Evolutionary conservation across 2,329 filamentous ascomycete species (phyloP).

Genomic region (Colletotrichum salicis): DNA sequence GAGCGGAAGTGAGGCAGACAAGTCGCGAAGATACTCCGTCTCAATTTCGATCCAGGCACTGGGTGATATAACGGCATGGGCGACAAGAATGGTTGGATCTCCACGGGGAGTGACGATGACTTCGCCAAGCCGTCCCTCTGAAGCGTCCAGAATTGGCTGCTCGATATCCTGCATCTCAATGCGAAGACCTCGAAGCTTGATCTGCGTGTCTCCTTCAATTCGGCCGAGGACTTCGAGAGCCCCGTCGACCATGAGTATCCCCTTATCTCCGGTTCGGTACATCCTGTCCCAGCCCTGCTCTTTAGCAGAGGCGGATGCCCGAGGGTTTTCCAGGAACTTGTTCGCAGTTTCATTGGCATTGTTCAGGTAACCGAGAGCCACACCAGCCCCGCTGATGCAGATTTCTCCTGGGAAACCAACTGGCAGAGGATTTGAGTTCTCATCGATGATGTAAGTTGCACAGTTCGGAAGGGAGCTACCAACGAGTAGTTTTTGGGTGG

Average conservation of each 20-base stretch:
- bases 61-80: slow-evolving; percentile 41
- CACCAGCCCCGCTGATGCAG: slow-evolving; percentile 44
- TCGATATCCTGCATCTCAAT: slow-evolving; percentile 58
- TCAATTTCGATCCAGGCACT: neutral
- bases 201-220: slow-evolving; percentile 52
- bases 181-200: slow-evolving; percentile 57
- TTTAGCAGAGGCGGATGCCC: slow-evolving; percentile 34
- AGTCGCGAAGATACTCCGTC: slow-evolving; percentile 27
- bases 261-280: slow-evolving; percentile 55
- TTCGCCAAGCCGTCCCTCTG: slow-evolving; percentile 35
- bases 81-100: slow-evolving; percentile 40
- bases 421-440: slow-evolving; percentile 47
- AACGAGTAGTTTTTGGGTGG: neutral
- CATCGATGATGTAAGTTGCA: slow-evolving; percentile 54
- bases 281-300: slow-evolving; percentile 38
- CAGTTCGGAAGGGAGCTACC: slow-evolving; percentile 44
- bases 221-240: slow-evolving; percentile 49
- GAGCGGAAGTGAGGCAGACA: slow-evolving; percentile 38
- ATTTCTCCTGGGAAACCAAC: slow-evolving; percentile 48
- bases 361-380: slow-evolving; percentile 49
- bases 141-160: slow-evolving; percentile 37
- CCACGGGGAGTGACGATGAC: slow-evolving; percentile 40
- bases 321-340: slow-evolving; percentile 36
- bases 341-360: slow-evolving; percentile 34
- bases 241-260: slow-evolving; percentile 46